phyloP scores from a whole-genome alignment of 139 green algal species.

The Volvox africanus region DNA sequence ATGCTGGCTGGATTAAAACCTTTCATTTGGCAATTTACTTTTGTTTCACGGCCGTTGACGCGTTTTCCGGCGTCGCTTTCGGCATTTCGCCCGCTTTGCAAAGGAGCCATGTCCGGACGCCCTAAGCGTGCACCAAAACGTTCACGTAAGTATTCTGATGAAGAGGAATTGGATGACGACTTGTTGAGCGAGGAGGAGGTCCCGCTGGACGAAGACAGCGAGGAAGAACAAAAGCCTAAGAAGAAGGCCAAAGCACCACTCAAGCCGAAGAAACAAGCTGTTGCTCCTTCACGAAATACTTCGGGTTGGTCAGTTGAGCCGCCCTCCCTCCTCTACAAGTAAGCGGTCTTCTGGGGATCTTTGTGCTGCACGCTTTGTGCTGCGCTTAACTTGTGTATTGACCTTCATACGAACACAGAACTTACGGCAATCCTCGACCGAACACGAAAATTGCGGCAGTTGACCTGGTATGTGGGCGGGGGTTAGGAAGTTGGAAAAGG shows the following conservation, averaged over 20 bases:
- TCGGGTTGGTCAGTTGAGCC: constrained; percentile 55
- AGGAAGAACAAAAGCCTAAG: constrained; percentile 43
- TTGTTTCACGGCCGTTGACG: neutral
- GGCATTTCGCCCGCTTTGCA: neutral
- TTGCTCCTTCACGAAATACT: neutral
- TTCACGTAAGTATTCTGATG: constrained; percentile 19
- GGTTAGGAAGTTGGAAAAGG: no score
- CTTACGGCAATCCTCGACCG: constrained; percentile 40
- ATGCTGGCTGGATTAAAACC: neutral
- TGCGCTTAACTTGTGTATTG: neutral
- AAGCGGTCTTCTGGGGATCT: neutral
- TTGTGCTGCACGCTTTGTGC: no score
- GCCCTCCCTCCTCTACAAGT: constrained; percentile 68
- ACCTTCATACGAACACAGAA: constrained; percentile 28
- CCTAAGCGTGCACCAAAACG: constrained; percentile 21
- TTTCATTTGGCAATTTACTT: neutral
- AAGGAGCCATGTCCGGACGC: neutral
- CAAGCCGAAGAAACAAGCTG: constrained; percentile 4
- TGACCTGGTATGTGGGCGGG: constrained; percentile 65
- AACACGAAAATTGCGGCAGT: constrained; percentile 77
- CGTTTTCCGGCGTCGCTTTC: constrained; percentile 2
- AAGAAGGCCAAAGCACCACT: constrained; percentile 33
- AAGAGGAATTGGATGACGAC: constrained; percentile 30
- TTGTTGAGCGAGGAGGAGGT: constrained; percentile 8
- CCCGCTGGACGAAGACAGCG: constrained; percentile 25